Percentiles rank a stretch among this genome's conserved stretches.
Evolutionary conservation across 495 filamentous ascomycete genomes (phyloP).

Genomic region (Neurospora tetrasperma): DNA sequence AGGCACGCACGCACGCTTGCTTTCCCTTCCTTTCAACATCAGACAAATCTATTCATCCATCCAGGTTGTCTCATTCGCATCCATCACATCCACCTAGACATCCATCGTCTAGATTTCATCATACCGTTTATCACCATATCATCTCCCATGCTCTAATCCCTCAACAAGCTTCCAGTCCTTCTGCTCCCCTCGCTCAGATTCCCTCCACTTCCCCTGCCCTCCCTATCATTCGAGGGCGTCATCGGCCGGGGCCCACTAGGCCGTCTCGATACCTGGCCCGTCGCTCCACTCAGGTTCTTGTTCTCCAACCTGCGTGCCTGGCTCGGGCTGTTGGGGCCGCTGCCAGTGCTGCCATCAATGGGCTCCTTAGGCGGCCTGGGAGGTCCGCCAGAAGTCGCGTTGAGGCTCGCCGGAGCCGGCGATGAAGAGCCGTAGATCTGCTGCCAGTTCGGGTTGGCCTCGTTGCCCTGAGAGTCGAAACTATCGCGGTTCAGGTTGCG

Average conservation of each 20-base stretch:
- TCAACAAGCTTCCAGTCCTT: slow-evolving; percentile 5
- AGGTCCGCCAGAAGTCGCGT: slow-evolving; percentile 23
- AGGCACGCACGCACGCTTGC: neutral
- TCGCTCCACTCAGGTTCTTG: slow-evolving; percentile 34
- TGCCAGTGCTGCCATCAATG: slow-evolving; percentile 17
- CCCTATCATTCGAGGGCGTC: slow-evolving; percentile 32
- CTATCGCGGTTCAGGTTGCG: slow-evolving; percentile 35
- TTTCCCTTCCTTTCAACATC: neutral
- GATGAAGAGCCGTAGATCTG: slow-evolving; percentile 16
- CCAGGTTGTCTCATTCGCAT: neutral
- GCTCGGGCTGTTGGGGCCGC: slow-evolving; percentile 3
- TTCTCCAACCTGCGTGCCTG: slow-evolving; percentile 36
- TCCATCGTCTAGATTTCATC: neutral
- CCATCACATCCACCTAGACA: neutral
- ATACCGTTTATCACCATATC: neutral
- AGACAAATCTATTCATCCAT: neutral
- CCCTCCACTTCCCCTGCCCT: slow-evolving; percentile 8
- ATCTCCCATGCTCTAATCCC: neutral
- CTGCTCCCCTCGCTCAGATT: slow-evolving; percentile 15
- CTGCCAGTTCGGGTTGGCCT: slow-evolving; percentile 30
- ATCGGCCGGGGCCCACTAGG: slow-evolving; percentile 43
- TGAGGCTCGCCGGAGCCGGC: slow-evolving; percentile 19
- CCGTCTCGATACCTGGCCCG: slow-evolving; percentile 30
- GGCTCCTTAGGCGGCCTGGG: slow-evolving; percentile 46
- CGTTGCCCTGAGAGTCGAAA: slow-evolving; percentile 23